Evolutionary conservation across 306 rosid genomes (phyloP).

Genomic region (Castanea crenata): DNA sequence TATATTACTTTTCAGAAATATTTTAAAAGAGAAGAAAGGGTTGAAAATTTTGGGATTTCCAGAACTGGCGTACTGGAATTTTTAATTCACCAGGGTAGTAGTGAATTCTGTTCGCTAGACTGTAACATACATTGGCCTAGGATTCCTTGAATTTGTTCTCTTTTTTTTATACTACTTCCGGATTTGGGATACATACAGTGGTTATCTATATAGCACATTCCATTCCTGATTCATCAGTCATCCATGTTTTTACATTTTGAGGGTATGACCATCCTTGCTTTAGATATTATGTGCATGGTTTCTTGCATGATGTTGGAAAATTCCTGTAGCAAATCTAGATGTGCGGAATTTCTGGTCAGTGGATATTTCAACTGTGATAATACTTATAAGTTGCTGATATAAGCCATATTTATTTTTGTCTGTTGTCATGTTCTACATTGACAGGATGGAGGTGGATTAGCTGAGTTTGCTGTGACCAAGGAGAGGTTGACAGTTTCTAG

Average conservation of each 20-base stretch:
- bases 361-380: too few relatives aligned
- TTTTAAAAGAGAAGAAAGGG: too few relatives aligned
- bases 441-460: slow-evolving; percentile 71
- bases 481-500: slow-evolving; percentile 44
- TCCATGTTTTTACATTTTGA: neutral
- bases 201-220: neutral
- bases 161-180: neutral
- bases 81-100: too few relatives aligned
- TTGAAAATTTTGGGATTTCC: too few relatives aligned
- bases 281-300: too few relatives aligned
- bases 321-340: too few relatives aligned
- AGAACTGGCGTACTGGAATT: too few relatives aligned
- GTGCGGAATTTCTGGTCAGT: too few relatives aligned
- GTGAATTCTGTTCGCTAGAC: neutral
- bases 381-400: too few relatives aligned
- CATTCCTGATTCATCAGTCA: neutral
- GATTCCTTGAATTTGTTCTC: neutral
- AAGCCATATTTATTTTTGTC: neutral
- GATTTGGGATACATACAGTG: neutral
- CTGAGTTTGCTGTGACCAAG: slow-evolving; percentile 46
- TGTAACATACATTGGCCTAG: neutral
- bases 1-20: too few relatives aligned
- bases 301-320: too few relatives aligned
- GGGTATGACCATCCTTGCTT: too few relatives aligned
- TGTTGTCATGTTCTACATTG: slow-evolving; percentile 18